Base-by-base conservation (phyloP, 2,329 filamentous ascomycete species). In the Fusarium citri region DNA sequence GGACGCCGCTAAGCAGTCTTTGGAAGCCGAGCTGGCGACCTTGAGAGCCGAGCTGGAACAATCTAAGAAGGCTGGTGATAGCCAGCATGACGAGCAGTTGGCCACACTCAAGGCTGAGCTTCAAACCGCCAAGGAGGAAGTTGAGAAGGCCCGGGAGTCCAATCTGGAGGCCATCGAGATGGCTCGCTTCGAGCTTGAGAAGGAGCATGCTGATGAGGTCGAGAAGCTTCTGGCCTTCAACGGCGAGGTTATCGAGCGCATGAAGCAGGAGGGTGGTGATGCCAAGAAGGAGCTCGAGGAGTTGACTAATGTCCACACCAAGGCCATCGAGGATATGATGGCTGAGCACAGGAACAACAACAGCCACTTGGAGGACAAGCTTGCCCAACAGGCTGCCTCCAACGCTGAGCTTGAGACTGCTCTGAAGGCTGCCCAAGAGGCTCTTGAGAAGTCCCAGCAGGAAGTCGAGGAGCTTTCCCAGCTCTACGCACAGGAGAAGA, bases 401-500 rank as follows among this genome's bases (percentile, higher is more conserved):
- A 79, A 81, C 55, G 67, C 73, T 2, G 77, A 80, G 20, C 74
- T 82, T 20, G 70, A 83, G 56, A 62, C 77, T 15, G 76, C 80
- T 22, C 72, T 86, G 41, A 69, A 77, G 66, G 68, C 75, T 30
- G 77, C 83, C 26, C 81, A 84, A 69, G 80, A 81, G 37, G 79
- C 82, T 22, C 78, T 87, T 18, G 78, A 76, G 54, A 83, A 84
- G 74, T 76, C 81, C 4, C 80, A 86, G 67, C 78, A 80, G 28
- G 87, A 89, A 69, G 76, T 82, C 31, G 82, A 83, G 67, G 81
- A 83, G 25, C 77, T 89, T 66, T 83, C 83, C 58, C 84, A 85
- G 71, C 82, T 86, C 71, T 84, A 89, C 43, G 87, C 86, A 4
- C 81, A 85, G 50, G 86, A 87, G 69, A 89, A 89, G 81, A 88